A percentile compares a stretch with the other conserved stretches of the same genome.
phyloP scores from a whole-genome alignment of 2,329 filamentous ascomycete species.

The Cladorrhinum sp. region DNA sequence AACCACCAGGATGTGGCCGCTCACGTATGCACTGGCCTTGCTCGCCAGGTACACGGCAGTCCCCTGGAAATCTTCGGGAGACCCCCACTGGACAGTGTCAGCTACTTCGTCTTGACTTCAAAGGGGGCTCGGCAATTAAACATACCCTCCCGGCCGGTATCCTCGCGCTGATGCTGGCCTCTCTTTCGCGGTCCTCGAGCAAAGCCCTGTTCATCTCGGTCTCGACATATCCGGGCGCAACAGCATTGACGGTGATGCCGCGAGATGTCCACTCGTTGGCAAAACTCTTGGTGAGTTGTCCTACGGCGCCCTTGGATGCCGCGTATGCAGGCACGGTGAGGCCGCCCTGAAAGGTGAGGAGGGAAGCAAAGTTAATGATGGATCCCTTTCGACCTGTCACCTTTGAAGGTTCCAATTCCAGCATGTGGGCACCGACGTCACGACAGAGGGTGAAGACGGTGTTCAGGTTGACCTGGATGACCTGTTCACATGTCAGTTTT shows the following conservation, averaged over 20 bases:
- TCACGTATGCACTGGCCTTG: constrained; percentile 74
- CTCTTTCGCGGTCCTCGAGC: constrained; percentile 66
- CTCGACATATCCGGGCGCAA: constrained; percentile 84
- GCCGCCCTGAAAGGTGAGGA: constrained; percentile 82
- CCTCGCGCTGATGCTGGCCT: constrained; percentile 70
- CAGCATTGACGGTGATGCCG: constrained; percentile 81
- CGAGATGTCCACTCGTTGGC: constrained; percentile 82
- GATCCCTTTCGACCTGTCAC: constrained; percentile 58
- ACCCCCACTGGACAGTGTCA: constrained; percentile 57
- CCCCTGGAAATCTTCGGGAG: constrained; percentile 84
- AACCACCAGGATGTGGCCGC: constrained; percentile 75
- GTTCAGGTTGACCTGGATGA: constrained; percentile 83
- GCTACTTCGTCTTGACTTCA: constrained; percentile 2
- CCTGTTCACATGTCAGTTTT: constrained; percentile 36
- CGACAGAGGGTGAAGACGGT: constrained; percentile 76
- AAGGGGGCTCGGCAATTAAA: neutral
- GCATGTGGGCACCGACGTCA: constrained; percentile 77
- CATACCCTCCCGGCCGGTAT: constrained; percentile 70
- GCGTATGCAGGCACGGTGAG: constrained; percentile 87
- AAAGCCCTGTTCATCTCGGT: constrained; percentile 94
- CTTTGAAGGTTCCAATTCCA: constrained; percentile 49
- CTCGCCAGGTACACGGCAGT: constrained; percentile 74
- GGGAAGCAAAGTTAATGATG: constrained; percentile 81
- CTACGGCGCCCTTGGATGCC: constrained; percentile 79
- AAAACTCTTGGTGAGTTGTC: constrained; percentile 79